A percentile compares a stretch with the other conserved stretches of the same genome.
Conservation (phyloP, 1,284 basidiomycete species). For the Phenoliferia sp. region DNA sequence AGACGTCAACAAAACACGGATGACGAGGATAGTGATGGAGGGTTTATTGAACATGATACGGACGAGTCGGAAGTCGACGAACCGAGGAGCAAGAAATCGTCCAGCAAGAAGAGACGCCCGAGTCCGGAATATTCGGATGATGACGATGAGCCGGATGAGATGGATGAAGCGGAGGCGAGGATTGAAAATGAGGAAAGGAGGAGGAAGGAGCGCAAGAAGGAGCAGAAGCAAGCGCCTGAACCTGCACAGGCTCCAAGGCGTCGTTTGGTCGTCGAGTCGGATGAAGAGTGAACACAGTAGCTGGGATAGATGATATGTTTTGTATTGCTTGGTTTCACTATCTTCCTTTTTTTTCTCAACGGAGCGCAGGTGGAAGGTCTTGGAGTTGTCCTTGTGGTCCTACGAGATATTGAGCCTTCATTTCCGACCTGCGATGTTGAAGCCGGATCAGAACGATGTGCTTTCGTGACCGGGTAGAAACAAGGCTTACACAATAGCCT, state of each 20-base stretch:
- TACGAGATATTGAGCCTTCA: constrained; percentile 23
- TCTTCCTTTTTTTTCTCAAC: background rate
- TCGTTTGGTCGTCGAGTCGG: constrained; percentile 25
- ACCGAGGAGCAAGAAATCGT: too few relatives aligned
- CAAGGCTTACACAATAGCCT: constrained; percentile 59
- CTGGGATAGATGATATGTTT: too few relatives aligned
- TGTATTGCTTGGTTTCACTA: background rate
- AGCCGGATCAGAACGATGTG: too few relatives aligned
- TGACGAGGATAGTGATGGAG: constrained; percentile 34
- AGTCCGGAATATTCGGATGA: constrained; percentile 28
- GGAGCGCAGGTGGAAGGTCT: constrained; percentile 24
- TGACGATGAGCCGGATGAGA: constrained; percentile 33
- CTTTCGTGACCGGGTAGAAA: background rate
- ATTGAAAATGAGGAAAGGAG: constrained; percentile 33
- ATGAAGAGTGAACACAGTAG: constrained; percentile 13
- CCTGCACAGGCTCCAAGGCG: constrained; percentile 9
- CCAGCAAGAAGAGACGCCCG: constrained; percentile 19
- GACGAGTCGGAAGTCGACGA: constrained; percentile 15
- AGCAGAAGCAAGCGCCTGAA: constrained; percentile 4
- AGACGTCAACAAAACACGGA: constrained; percentile 17
- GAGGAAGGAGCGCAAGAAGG: constrained; percentile 32
- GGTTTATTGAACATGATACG: constrained; percentile 7
- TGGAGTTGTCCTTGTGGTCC: constrained; percentile 16
- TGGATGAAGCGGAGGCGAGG: constrained; percentile 39
- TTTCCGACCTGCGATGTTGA: background rate